These are phyloP conservation scores for Paspalum notatum DNA, from an alignment of 176 grass and related monocot genomes.

Conservation along the genomic window DNA sequence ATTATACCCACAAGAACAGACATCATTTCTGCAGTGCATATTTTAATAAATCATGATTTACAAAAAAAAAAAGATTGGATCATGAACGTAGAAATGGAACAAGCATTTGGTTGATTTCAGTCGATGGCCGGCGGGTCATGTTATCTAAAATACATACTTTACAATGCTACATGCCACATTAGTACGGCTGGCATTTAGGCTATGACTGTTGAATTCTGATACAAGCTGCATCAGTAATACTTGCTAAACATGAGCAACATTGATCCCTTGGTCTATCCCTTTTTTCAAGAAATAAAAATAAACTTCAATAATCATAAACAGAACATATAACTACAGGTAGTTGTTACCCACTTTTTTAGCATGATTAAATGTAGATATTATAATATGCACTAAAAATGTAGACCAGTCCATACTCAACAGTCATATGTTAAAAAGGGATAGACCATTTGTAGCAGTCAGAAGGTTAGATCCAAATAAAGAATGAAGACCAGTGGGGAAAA, in stretches of 20 bases:
- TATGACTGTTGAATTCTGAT: neutral
- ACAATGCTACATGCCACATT: neutral
- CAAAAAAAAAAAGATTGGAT: constrained; percentile 14
- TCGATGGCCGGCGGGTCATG: neutral
- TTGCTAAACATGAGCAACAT: neutral
- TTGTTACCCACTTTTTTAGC: constrained; percentile 23
- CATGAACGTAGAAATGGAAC: neutral
- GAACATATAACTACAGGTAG: neutral
- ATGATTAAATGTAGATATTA: constrained; percentile 7
- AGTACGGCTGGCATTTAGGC: neutral
- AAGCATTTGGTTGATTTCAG: constrained; percentile 28
- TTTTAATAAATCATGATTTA: constrained; percentile 13
- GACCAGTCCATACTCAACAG: too few relatives aligned
- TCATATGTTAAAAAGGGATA: too few relatives aligned
- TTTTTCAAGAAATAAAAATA: neutral
- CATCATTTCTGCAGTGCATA: constrained; percentile 25
- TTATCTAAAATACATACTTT: constrained; percentile 14
- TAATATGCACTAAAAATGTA: constrained; percentile 24
- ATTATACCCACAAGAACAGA: constrained; percentile 21
- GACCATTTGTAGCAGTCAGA: neutral
- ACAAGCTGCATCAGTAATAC: neutral
- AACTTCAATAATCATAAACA: neutral
- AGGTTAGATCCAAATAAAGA: constrained; percentile 13
- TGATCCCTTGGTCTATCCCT: neutral
- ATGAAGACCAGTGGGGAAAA: constrained; percentile 8